Evolutionary conservation across 345 rosid species (phyloP).

Genomic region (Euphorbia tirucalli): DNA sequence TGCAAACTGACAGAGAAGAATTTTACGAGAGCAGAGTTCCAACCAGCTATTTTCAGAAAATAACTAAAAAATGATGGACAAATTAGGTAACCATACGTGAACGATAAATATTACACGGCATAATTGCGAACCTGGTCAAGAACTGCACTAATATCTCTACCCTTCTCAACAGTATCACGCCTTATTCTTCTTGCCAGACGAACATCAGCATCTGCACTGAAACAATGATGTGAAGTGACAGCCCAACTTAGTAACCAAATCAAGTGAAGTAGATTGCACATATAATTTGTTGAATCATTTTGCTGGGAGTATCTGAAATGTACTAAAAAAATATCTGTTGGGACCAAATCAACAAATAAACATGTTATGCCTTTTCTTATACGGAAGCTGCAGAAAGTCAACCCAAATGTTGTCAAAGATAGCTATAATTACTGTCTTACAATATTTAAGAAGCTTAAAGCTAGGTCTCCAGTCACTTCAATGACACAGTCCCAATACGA

Average conservation of each 20-base stretch:
- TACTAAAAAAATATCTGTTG: background rate
- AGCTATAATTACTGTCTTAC: background rate
- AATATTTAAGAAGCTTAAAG: background rate
- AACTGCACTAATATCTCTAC: constrained; percentile 80
- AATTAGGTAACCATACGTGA: background rate
- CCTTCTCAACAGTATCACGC: constrained; percentile 85
- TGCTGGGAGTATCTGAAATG: background rate
- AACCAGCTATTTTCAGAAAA: background rate
- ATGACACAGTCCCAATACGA: background rate
- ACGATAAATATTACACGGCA: background rate
- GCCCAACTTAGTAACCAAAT: constrained; percentile 28
- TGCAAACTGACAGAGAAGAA: background rate
- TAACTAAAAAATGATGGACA: background rate
- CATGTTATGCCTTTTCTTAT: background rate
- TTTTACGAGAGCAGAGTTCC: background rate
- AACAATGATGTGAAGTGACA: constrained; percentile 42
- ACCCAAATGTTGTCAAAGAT: background rate
- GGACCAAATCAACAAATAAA: background rate
- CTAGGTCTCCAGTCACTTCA: background rate
- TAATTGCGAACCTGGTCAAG: constrained; percentile 79
- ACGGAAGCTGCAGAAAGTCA: background rate
- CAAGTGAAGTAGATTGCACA: background rate
- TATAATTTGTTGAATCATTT: background rate
- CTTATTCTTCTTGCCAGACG: constrained; percentile 96
- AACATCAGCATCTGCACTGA: constrained; percentile 97